A percentile compares a stretch with the other conserved stretches of the same genome.
phyloP scores from a whole-genome alignment of 768 basidiomycete genomes.

The Xerocomus potaroensis region DNA sequence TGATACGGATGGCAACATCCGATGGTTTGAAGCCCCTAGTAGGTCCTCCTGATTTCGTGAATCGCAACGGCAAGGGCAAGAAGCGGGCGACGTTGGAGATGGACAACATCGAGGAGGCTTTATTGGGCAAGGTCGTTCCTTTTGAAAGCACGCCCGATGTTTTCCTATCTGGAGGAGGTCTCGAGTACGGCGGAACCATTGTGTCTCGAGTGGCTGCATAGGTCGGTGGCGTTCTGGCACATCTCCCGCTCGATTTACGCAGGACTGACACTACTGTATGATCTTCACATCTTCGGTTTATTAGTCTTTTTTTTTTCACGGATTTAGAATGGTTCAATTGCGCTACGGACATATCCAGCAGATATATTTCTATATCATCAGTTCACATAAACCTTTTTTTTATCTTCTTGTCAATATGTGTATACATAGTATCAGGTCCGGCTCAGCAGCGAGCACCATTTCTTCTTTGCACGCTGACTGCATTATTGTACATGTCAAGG shows the following conservation, averaged over 20 bases:
- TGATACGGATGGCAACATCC: conserved; percentile 36
- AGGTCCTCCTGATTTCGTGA: conserved; percentile 20
- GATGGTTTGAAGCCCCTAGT: conserved; percentile 30
- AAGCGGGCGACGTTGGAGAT: conserved; percentile 14
- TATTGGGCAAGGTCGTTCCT: conserved; percentile 29
- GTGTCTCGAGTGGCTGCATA: conserved; percentile 34
- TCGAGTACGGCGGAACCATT: conserved; percentile 33
- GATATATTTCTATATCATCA: conserved; percentile 9
- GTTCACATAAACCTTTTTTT: neutral
- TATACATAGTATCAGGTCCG: conserved; percentile 9
- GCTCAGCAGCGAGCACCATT: conserved; percentile 1
- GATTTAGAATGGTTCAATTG: neutral
- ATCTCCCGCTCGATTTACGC: neutral
- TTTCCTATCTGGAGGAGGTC: conserved; percentile 25
- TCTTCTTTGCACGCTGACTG: neutral
- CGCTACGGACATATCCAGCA: conserved; percentile 12
- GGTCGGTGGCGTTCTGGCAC: neutral
- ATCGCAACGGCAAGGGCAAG: conserved; percentile 28
- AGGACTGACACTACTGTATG: neutral
- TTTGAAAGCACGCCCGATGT: conserved; percentile 33
- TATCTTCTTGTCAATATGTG: conserved; percentile 2
- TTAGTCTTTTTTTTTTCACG: conserved; percentile 1
- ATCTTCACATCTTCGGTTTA: neutral
- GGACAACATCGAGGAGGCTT: conserved; percentile 16
- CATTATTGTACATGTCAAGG: no score